Evolutionary conservation across 2,329 filamentous ascomycete genomes (phyloP).

Genomic region (Cladophialophora immunda): DNA sequence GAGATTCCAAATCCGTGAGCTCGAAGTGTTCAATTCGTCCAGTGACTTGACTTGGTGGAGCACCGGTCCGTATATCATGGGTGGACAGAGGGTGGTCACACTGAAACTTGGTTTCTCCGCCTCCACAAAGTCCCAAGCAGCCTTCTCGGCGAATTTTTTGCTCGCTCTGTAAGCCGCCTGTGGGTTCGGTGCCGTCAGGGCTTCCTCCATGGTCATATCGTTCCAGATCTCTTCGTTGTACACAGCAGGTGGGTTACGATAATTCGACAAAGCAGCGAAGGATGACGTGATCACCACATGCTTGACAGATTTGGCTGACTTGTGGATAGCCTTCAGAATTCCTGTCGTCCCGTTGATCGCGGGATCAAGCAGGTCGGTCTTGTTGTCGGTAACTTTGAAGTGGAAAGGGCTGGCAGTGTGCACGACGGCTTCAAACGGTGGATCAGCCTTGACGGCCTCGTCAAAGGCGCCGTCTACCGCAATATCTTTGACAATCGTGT

Average conservation of each 20-base stretch:
- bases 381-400: conserved; percentile 72
- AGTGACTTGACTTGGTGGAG: conserved; percentile 40
- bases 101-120: conserved; percentile 45
- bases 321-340: conserved; percentile 68
- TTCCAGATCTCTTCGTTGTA: conserved; percentile 65
- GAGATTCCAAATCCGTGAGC: conserved; percentile 45
- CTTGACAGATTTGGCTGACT: conserved; percentile 70
- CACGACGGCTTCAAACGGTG: conserved; percentile 74
- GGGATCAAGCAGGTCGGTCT: conserved; percentile 66
- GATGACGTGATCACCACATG: conserved; percentile 76
- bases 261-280: conserved; percentile 70
- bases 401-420: conserved; percentile 79
- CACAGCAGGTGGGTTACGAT: conserved; percentile 54
- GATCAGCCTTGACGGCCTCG: conserved; percentile 51
- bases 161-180: conserved; percentile 52
- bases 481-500: conserved; percentile 32
- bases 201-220: conserved; percentile 62
- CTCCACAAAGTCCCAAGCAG: conserved; percentile 43
- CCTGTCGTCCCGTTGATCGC: conserved; percentile 70
- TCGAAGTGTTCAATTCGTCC: conserved; percentile 49
- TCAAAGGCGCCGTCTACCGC: conserved; percentile 45
- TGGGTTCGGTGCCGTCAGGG: conserved; percentile 49
- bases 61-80: conserved; percentile 56
- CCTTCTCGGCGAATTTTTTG: conserved; percentile 43
- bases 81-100: conserved; percentile 54